phyloP scores from a whole-genome alignment of 495 filamentous ascomycete genomes.

The Trypethelium eluteriae region DNA sequence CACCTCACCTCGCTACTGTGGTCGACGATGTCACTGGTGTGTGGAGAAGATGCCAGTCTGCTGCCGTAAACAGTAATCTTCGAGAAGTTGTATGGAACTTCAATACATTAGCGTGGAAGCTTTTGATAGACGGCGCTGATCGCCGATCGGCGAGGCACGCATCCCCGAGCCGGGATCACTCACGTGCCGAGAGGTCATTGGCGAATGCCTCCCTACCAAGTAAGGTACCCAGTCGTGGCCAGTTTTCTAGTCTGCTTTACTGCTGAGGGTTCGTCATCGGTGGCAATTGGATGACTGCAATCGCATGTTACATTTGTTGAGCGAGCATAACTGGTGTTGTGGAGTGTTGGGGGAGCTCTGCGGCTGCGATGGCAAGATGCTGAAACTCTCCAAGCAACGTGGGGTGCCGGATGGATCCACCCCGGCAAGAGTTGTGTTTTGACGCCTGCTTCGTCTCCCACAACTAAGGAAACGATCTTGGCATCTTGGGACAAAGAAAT shows the following conservation, averaged over 20 bases:
- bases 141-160: not conserved
- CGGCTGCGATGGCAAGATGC: not conserved
- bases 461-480: not conserved
- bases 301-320: not conserved
- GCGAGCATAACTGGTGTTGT: not conserved
- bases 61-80: not conserved
- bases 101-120: conserved; percentile 1
- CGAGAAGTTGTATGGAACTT: conserved; percentile 6
- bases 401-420: not conserved
- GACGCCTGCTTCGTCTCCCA: not conserved
- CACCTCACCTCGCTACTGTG: not conserved
- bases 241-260: not conserved
- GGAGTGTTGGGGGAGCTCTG: not conserved
- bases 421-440: not conserved
- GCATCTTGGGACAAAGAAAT: not conserved
- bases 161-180: not conserved
- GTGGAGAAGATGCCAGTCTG: not conserved
- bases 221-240: not conserved
- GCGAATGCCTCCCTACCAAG: not conserved
- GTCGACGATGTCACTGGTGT: not conserved
- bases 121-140: not conserved
- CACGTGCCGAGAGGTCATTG: not conserved
- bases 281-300: not conserved
- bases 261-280: not conserved
- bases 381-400: not conserved